These are phyloP conservation scores for Suillus spraguei DNA, from an alignment of 768 basidiomycete genomes.

Conservation along the genomic window DNA sequence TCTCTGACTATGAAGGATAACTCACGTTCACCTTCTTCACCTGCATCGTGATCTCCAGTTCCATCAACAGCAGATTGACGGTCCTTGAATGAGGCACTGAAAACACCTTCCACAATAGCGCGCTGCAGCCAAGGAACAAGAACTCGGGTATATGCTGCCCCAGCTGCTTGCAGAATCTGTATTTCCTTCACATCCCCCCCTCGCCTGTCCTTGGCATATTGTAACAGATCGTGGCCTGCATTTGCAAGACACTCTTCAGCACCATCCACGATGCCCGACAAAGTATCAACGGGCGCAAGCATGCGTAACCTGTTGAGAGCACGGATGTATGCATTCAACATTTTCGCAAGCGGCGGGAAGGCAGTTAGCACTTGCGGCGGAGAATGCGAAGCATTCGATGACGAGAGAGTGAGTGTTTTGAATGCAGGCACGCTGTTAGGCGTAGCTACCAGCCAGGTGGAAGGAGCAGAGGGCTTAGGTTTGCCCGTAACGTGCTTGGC, in stretches of 20 bases:
- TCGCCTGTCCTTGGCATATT: conserved; percentile 42
- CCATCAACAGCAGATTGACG: conserved; percentile 8
- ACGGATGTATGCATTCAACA: conserved; percentile 71
- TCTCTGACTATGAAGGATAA: conserved; percentile 18
- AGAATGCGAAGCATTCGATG: conserved; percentile 49
- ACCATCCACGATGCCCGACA: conserved; percentile 47
- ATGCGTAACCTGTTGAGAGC: conserved; percentile 82
- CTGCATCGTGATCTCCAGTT: background rate
- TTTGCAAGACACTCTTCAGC: conserved; percentile 55
- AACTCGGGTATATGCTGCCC: conserved; percentile 58
- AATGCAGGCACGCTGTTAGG: conserved; percentile 34
- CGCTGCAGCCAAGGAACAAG: conserved; percentile 72
- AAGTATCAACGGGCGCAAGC: conserved; percentile 69
- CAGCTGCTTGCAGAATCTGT: conserved; percentile 48
- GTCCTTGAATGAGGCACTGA: conserved; percentile 40
- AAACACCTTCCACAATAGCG: conserved; percentile 77
- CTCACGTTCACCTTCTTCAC: background rate
- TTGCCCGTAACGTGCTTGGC: conserved; percentile 21
- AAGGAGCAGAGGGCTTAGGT: conserved; percentile 38
- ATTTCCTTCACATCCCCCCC: conserved; percentile 37
- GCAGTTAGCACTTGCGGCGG: conserved; percentile 73
- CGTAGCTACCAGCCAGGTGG: conserved; percentile 52
- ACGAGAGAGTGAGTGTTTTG: conserved; percentile 21
- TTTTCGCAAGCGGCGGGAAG: conserved; percentile 74
- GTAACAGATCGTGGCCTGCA: conserved; percentile 48